These are phyloP conservation scores for Saccharomycopsis sp. DNA, from an alignment of 805 yeast genomes.

Conservation along the genomic window DNA sequence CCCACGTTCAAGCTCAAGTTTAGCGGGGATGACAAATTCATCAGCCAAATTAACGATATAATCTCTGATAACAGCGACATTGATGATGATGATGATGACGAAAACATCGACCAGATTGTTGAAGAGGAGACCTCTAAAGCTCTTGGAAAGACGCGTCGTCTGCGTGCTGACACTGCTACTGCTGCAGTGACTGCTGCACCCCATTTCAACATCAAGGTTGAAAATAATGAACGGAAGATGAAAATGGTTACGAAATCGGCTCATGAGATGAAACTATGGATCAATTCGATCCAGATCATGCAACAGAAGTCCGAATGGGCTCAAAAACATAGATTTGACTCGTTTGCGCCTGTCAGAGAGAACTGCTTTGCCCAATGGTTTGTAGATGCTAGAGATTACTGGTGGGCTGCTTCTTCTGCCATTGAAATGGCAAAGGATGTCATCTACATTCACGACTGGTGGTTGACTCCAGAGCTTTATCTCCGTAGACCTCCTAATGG, in stretches of 20 bases:
- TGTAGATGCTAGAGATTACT: conserved; percentile 93
- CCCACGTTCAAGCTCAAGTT: conserved; percentile 53
- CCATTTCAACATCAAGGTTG: conserved; percentile 50
- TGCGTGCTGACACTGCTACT: not conserved
- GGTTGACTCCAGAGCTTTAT: conserved; percentile 93
- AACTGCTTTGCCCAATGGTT: conserved; percentile 92
- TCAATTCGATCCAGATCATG: conserved; percentile 66
- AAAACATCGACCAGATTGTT: conserved; percentile 31
- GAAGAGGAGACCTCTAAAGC: conserved; percentile 5
- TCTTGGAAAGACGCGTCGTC: not conserved
- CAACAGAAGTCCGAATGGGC: conserved; percentile 65
- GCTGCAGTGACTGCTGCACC: conserved; percentile 30
- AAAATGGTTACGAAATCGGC: conserved; percentile 64
- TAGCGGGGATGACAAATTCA: conserved; percentile 34
- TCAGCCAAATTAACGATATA: conserved; percentile 16
- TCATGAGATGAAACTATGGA: conserved; percentile 65
- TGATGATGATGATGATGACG: conserved; percentile 24
- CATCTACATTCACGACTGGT: conserved; percentile 96
- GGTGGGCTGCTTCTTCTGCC: conserved; percentile 94
- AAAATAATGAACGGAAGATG: conserved; percentile 73
- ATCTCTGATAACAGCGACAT: conserved; percentile 20
- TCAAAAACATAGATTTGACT: conserved; percentile 64
- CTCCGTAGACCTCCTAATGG: conserved; percentile 92
- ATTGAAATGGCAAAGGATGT: conserved; percentile 90
- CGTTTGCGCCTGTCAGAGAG: conserved; percentile 87